Base-by-base conservation (phyloP, 768 basidiomycete genomes). In the Mycena galericulata region DNA sequence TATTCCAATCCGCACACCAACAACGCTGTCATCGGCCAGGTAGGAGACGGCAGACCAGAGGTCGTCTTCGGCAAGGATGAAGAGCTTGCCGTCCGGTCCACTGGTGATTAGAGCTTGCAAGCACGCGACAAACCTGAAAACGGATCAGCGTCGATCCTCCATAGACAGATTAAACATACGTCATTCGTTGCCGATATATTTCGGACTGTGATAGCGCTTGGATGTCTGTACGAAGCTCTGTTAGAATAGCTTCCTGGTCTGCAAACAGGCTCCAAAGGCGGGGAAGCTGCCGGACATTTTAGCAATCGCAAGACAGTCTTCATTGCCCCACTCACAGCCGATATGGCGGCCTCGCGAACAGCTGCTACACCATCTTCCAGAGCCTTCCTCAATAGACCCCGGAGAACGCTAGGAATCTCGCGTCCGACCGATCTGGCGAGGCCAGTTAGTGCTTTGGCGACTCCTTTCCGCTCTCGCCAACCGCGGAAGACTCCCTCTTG, bases 1-100 rank as follows among this genome's bases (percentile, higher is more conserved):
- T 3, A 95, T 85, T 9, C 90, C 92, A 63, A 98, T 95, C 50
- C 95, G 87, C 36, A 98, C 95, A 67, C 95, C 96, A 56, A 93
- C 84, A 15, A 97, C 89, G 38, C 76, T 74, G 75, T 98, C 97
- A 34, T 82, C 75, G 6, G 88, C 86, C 45, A 97, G 83, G 47
- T 76, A 73, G 29, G 82, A 78, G 22, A 97, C 78, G n/a, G 83
- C 79, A 63, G 82, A 77, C 80, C 94, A 87, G 67, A 89, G 87
- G 70, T 76, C 79, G 70, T 82, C 85, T 73, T 84, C 86, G 63
- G 79, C 78, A 32, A 82, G 74, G 64, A 85, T 78, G 4, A 78
- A 69, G 18, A 79, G 73, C 59, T 75, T 79, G 36, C 80, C 80
- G 50, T 79, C 75, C 27, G 77, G 75, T 45, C 73, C 78, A 45